phyloP scores from a whole-genome alignment of 768 basidiomycete species.

The Naematelia aurantialba region DNA sequence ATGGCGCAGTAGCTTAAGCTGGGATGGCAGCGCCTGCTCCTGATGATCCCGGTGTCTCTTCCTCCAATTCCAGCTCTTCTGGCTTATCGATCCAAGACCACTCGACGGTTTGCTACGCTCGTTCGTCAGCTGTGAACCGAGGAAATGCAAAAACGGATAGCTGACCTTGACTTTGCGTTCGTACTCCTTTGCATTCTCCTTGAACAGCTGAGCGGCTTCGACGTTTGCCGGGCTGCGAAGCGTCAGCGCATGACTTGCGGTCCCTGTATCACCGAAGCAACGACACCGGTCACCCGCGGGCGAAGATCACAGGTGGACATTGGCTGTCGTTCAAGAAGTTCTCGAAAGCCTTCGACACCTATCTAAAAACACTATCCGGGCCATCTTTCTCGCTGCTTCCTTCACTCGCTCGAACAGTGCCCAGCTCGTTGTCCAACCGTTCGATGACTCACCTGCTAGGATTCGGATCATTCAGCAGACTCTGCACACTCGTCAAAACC shows the following conservation, averaged over 20 bases:
- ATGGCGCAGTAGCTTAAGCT: too few species aligned
- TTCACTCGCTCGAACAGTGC: too few species aligned
- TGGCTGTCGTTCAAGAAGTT: too few species aligned
- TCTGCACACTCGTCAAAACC: constrained; percentile 94
- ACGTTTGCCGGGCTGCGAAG: constrained; percentile 83
- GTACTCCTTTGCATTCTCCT: constrained; percentile 99
- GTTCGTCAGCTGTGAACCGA: neutral
- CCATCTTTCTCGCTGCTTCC: too few species aligned
- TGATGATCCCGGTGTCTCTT: neutral
- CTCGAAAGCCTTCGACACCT: too few species aligned
- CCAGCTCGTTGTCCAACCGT: too few species aligned
- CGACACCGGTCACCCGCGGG: neutral
- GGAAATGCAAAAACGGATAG: neutral
- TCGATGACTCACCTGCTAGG: constrained; percentile 68
- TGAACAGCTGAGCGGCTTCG: constrained; percentile 91
- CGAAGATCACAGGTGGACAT: neutral
- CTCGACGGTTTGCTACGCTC: constrained; percentile 64
- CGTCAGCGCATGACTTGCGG: neutral
- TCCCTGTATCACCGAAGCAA: neutral
- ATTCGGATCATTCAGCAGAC: constrained; percentile 93
- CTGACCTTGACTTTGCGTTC: constrained; percentile 74
- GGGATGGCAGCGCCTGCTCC: neutral
- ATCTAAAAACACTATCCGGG: too few species aligned
- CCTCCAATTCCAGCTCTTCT: constrained; percentile 24
- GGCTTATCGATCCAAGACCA: constrained; percentile 79